These are phyloP conservation scores for Aspergillus eucalypticola DNA, from an alignment of 2,329 filamentous ascomycete genomes.

Conservation along the genomic window DNA sequence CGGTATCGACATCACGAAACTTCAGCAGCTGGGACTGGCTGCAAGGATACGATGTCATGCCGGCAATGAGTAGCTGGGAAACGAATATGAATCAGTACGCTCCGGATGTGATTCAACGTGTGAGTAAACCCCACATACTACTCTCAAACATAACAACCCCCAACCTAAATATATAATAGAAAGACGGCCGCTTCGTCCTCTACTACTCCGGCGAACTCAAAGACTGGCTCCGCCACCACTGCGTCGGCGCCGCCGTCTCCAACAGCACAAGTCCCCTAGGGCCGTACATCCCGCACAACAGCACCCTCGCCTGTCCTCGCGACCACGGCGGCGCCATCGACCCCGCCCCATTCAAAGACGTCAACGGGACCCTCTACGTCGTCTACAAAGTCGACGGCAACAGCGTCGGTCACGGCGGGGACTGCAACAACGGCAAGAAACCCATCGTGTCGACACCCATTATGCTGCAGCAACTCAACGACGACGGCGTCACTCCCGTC, in stretches of 20 bases:
- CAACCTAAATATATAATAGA: slow-evolving; percentile 1
- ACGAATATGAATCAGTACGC: slow-evolving; percentile 58
- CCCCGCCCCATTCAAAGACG: slow-evolving; percentile 59
- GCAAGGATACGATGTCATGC: slow-evolving; percentile 53
- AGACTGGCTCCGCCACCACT: slow-evolving; percentile 49
- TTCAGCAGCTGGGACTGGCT: slow-evolving; percentile 50
- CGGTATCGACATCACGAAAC: slow-evolving; percentile 53
- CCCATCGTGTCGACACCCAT: slow-evolving; percentile 35
- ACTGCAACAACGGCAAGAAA: slow-evolving; percentile 45
- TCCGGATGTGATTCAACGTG: slow-evolving; percentile 57
- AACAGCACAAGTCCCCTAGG: slow-evolving; percentile 25
- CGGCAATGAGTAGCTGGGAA: slow-evolving; percentile 54
- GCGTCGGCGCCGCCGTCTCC: slow-evolving; percentile 57
- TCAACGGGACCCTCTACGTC: slow-evolving; percentile 56
- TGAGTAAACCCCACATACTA: slow-evolving; percentile 19
- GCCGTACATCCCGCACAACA: slow-evolving; percentile 51
- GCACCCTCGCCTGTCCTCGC: slow-evolving; percentile 55
- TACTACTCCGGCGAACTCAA: slow-evolving; percentile 57
- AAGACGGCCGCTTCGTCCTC: slow-evolving; percentile 55
- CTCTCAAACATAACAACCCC: too few species aligned
- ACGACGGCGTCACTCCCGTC: slow-evolving; percentile 53
- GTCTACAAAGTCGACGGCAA: slow-evolving; percentile 68
- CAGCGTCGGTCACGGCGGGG: slow-evolving; percentile 47
- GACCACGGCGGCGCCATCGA: slow-evolving; percentile 62
- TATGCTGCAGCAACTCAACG: slow-evolving; percentile 40